These are phyloP conservation scores for Rusavskia elegans DNA, from an alignment of 495 filamentous ascomycete genomes.

Conservation along the genomic window DNA sequence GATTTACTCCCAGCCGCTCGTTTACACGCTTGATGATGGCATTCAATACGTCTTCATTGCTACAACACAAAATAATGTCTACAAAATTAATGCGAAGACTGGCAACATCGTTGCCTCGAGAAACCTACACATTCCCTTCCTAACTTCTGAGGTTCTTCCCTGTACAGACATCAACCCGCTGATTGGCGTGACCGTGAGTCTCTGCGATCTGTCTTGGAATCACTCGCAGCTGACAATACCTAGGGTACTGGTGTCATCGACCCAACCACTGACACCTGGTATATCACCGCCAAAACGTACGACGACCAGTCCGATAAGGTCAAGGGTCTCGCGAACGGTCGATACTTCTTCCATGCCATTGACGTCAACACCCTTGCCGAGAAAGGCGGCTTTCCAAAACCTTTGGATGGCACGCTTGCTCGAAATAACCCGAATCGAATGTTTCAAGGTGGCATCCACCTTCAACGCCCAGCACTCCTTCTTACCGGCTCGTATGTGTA, in stretches of 20 bases:
- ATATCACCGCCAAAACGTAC: conserved; percentile 26
- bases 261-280: conserved; percentile 19
- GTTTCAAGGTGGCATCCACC: conserved; percentile 20
- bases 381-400: conserved; percentile 12
- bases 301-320: conserved; percentile 4
- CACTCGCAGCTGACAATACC: conserved; percentile 2
- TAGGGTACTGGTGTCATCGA: conserved; percentile 25
- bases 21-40: conserved; percentile 21
- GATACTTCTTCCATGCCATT: conserved; percentile 23
- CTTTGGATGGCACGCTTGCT: conserved; percentile 15
- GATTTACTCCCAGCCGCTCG: conserved; percentile 27
- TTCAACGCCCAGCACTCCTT: conserved; percentile 22
- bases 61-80: conserved; percentile 23
- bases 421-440: conserved; percentile 19
- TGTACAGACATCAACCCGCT: conserved; percentile 24
- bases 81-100: conserved; percentile 22
- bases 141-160: conserved; percentile 22
- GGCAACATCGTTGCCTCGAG: conserved; percentile 17
- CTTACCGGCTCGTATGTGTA: conserved; percentile 20
- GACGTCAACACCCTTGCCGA: conserved; percentile 22
- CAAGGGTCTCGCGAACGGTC: conserved; percentile 12
- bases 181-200: conserved; percentile 21
- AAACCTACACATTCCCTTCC: conserved; percentile 20
- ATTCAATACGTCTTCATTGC: conserved; percentile 25
- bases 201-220: conserved; percentile 7